Percentiles rank a stretch among this genome's conserved stretches.
Evolutionary conservation across 495 filamentous ascomycete species (phyloP).

Genomic region (Aspergillus mulundensis): DNA sequence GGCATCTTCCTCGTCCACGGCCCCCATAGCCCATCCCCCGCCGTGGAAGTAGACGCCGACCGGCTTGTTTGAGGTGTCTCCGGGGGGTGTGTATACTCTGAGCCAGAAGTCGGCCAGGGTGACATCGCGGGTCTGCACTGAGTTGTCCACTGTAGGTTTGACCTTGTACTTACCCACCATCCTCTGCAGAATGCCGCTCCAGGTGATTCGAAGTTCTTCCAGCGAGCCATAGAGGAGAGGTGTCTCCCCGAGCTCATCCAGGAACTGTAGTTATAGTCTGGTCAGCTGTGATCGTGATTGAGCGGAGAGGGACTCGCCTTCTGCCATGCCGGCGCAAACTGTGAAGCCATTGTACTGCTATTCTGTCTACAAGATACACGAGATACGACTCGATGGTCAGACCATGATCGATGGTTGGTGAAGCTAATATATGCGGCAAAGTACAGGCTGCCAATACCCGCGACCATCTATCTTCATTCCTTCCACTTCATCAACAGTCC

Average conservation of each 20-base stretch:
- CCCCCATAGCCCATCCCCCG: neutral
- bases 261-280: neutral
- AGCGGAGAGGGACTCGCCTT: neutral
- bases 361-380: no score
- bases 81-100: neutral
- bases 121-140: neutral
- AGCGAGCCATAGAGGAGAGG: neutral
- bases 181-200: neutral
- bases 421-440: neutral
- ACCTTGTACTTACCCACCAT: neutral
- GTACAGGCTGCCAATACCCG: neutral
- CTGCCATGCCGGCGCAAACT: neutral
- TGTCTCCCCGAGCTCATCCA: neutral
- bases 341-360: neutral
- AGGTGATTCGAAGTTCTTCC: neutral
- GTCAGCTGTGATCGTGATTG: no score
- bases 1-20: neutral
- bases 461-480: neutral
- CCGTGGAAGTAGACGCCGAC: slow-evolving; percentile 1
- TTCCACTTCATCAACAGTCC: neutral
- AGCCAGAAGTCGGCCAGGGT: neutral
- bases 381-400: no score
- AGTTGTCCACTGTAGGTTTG: neutral
- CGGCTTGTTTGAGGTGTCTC: neutral
- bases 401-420: neutral